Evolutionary conservation across 2,329 filamentous ascomycete genomes (phyloP).

Genomic region (Gnomoniopsis smithogilvyi): DNA sequence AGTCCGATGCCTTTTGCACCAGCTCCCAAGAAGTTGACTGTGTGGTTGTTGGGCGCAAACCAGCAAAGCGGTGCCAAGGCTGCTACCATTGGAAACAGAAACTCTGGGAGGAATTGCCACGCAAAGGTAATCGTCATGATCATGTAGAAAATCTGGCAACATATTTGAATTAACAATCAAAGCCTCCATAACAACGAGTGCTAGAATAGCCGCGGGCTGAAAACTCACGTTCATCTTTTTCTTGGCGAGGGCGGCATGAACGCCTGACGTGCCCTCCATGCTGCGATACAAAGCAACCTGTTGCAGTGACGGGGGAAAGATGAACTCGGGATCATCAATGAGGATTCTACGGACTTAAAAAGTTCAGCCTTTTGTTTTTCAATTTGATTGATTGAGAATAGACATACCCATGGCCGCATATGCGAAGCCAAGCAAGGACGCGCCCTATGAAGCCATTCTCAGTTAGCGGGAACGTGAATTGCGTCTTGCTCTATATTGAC

Average conservation of each 20-base stretch:
- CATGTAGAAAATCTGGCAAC: conserved; percentile 17
- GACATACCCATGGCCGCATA: conserved; percentile 20
- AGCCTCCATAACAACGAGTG: too few species aligned
- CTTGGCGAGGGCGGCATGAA: neutral
- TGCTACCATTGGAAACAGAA: conserved; percentile 19
- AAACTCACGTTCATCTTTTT: conserved; percentile 11
- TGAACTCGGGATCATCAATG: conserved; percentile 21
- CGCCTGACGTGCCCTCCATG: conserved; percentile 17
- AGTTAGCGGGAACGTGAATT: neutral
- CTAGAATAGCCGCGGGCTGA: neutral
- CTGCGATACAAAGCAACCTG: conserved; percentile 21
- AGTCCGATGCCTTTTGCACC: conserved; percentile 19
- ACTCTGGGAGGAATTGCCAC: conserved; percentile 22
- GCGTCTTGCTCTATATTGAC: neutral
- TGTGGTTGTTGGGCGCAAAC: conserved; percentile 21
- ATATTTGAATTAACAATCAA: neutral
- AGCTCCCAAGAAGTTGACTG: conserved; percentile 22
- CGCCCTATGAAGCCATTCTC: conserved; percentile 13
- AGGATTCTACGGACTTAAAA: conserved; percentile 18
- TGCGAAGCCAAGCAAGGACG: conserved; percentile 19
- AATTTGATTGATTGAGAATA: neutral
- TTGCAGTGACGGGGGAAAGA: conserved; percentile 20
- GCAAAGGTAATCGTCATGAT: conserved; percentile 11
- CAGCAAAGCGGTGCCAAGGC: conserved; percentile 22
- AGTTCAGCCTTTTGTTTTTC: neutral